A percentile compares a stretch with the other conserved stretches of the same genome.
These are phyloP conservation scores for Maudiozyma barnettii DNA, from an alignment of 805 yeast genomes.

Conservation along the genomic window DNA sequence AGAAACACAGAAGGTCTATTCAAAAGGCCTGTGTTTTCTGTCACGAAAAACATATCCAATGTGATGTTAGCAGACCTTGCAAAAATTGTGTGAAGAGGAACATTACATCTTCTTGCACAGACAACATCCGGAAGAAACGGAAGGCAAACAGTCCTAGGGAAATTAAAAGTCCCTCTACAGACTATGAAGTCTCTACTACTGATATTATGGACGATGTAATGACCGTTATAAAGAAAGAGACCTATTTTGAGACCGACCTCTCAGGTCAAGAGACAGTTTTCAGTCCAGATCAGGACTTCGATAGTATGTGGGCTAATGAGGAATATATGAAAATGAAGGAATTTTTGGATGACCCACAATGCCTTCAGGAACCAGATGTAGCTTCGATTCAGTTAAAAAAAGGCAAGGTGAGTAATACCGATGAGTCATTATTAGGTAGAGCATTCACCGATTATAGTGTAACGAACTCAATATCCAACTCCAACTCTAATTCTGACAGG, in stretches of 20 bases:
- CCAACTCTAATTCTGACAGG: not conserved
- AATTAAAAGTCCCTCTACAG: not conserved
- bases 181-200: not conserved
- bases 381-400: not conserved
- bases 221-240: not conserved
- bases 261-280: not conserved
- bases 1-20: conserved; percentile 49
- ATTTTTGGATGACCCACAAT: conserved; percentile 7
- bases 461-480: not conserved
- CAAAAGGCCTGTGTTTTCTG: conserved; percentile 65
- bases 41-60: conserved; percentile 64
- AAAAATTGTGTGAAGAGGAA: conserved; percentile 58
- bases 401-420: not conserved
- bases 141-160: not conserved
- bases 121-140: conserved; percentile 23
- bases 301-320: conserved; percentile 44
- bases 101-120: conserved; percentile 45
- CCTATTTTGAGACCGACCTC: not conserved
- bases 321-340: conserved; percentile 20
- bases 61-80: conserved; percentile 60
- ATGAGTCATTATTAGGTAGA: not conserved
- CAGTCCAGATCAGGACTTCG: conserved; percentile 25
- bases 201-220: not conserved
- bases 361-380: not conserved
- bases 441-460: not conserved